Conservation (phyloP, 2,329 filamentous ascomycete species). For the Arthrobotrys conoides region DNA sequence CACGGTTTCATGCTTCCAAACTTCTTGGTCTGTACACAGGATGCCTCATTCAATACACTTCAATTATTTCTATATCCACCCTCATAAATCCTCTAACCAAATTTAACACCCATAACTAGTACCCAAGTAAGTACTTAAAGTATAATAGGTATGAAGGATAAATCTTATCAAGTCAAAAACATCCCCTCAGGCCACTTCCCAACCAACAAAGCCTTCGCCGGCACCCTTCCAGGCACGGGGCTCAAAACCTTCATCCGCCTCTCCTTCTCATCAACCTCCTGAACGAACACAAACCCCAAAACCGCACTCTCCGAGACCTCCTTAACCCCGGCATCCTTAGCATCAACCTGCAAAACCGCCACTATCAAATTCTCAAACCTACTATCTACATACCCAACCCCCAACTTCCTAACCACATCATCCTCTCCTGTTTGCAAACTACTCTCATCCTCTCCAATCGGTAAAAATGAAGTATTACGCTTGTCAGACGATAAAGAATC, state of each 20-base stretch:
- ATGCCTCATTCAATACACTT: too few species aligned
- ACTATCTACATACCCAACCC: constrained; percentile 64
- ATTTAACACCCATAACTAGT: too few species aligned
- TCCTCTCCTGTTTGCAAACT: constrained; percentile 69
- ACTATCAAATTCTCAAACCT: constrained; percentile 84
- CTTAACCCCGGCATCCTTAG: constrained; percentile 76
- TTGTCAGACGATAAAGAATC: constrained; percentile 67
- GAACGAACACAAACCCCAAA: constrained; percentile 91
- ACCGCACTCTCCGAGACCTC: constrained; percentile 84
- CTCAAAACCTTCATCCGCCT: constrained; percentile 84
- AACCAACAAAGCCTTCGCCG: constrained; percentile 80
- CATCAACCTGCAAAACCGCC: constrained; percentile 83
- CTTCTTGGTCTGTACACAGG: too few species aligned
- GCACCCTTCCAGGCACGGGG: constrained; percentile 85
- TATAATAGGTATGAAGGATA: too few species aligned
- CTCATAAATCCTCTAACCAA: too few species aligned
- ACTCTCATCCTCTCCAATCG: constrained; percentile 69
- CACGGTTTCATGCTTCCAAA: too few species aligned
- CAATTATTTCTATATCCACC: not conserved
- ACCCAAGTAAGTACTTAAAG: too few species aligned
- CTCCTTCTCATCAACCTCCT: constrained; percentile 84
- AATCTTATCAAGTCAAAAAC: constrained; percentile 51
- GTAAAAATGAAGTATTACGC: constrained; percentile 64
- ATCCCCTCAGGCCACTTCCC: constrained; percentile 58
- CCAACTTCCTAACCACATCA: constrained; percentile 74